A percentile compares a stretch with the other conserved stretches of the same genome.
These are phyloP conservation scores for Lentinula lateritia DNA, from an alignment of 768 basidiomycete species.

Conservation along the genomic window DNA sequence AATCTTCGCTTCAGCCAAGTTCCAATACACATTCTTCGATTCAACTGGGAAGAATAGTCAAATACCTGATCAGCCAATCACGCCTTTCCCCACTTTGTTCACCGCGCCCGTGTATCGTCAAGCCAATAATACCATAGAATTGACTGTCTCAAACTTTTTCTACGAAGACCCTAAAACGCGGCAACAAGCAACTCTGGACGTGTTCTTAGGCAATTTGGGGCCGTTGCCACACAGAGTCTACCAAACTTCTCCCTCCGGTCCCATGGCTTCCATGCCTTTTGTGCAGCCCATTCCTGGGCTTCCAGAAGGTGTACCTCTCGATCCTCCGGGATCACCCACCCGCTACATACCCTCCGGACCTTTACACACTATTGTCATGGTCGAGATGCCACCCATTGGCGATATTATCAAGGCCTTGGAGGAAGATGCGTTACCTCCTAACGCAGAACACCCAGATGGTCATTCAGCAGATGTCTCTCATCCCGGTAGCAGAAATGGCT, in stretches of 20 bases:
- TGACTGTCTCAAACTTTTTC: slow-evolving; percentile 87
- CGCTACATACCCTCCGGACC: slow-evolving; percentile 50
- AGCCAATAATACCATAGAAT: slow-evolving; percentile 67
- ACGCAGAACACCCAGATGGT: slow-evolving; percentile 27
- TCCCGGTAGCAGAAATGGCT: slow-evolving; percentile 10
- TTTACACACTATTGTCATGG: slow-evolving; percentile 76
- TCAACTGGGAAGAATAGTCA: slow-evolving; percentile 76
- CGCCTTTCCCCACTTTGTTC: slow-evolving; percentile 86
- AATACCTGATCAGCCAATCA: slow-evolving; percentile 76
- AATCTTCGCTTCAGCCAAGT: slow-evolving; percentile 57
- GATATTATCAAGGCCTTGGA: slow-evolving; percentile 78
- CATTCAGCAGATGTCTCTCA: slow-evolving; percentile 13
- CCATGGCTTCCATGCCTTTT: slow-evolving; percentile 55
- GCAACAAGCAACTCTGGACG: slow-evolving; percentile 67
- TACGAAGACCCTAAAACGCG: slow-evolving; percentile 66
- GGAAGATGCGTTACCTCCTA: slow-evolving; percentile 54
- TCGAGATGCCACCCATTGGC: slow-evolving; percentile 74
- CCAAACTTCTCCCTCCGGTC: slow-evolving; percentile 65
- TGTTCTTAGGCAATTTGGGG: slow-evolving; percentile 87
- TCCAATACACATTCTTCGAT: slow-evolving; percentile 93
- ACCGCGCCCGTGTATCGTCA: slow-evolving; percentile 73
- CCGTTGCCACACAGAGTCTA: slow-evolving; percentile 77
- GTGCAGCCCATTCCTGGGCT: slow-evolving; percentile 39
- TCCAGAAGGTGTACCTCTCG: slow-evolving; percentile 24
- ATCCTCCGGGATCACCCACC: slow-evolving; percentile 26